Base-by-base conservation (phyloP, 2,329 filamentous ascomycete genomes). In the Xylaria sp. region DNA sequence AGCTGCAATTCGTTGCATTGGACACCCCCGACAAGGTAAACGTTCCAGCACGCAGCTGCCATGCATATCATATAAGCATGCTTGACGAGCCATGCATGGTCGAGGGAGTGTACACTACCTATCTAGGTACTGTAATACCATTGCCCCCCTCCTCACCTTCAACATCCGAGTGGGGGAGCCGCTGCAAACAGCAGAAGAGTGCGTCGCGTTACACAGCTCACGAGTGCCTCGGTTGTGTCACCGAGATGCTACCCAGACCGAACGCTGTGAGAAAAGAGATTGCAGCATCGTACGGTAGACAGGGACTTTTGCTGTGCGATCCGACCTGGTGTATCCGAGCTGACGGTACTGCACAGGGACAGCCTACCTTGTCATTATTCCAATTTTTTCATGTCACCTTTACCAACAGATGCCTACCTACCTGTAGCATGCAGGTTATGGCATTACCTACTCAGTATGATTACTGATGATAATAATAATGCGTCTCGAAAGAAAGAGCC, bases 81-180 rank as follows among this genome's bases (percentile, higher is more conserved):
- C 54, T 43, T 61, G 35, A 61, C 61, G 61, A 61, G 47, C 31
- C 57, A 17, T 64, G 61, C 28, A 43, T 60, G 60, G 25, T 54
- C 53, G 55, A 55, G 47, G 17, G 5, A 31, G 49, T 40, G 49
- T 51, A 40, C 49, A 51, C 49, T 51, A 51, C 28, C n/a, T n/a
- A n/a, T n/a, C n/a, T n/a, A n/a, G n/a, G n/a, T n/a, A n/a, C n/a
- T n/a, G n/a, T n/a, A n/a, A n/a, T n/a, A n/a, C n/a, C n/a, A n/a
- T n/a, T n/a, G n/a, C n/a, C n/a, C n/a, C n/a, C n/a, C n/a, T n/a
- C n/a, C n/a, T n/a, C n/a, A n/a, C n/a, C 35, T 47, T 56, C 45
- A 46, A 56, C 23, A 45, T 56, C 61, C 53, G 56, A 35, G 61
- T 60, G 57, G 61, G 57, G 59, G 57, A 47, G 19, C 57, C 57